Base-by-base conservation (phyloP, 176 grass and related monocot species). In the Eleusine coracana region DNA sequence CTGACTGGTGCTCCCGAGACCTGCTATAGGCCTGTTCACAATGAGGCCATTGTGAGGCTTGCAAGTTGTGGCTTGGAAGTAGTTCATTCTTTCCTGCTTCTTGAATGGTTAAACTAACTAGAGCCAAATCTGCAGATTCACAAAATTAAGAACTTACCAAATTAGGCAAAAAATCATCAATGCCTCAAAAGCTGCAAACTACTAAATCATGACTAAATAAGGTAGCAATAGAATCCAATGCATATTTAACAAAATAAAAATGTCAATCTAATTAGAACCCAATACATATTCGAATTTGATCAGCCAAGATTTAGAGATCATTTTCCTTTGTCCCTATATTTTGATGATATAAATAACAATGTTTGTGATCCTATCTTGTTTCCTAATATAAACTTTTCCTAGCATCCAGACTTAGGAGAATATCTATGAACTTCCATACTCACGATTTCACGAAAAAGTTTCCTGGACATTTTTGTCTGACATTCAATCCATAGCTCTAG, bases 51-150 rank as follows among this genome's bases (percentile, higher is more conserved):
- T 84, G 21, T 86, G 85, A 70, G 89, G 92, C 71, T 87, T 94
- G 75, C 84, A 94, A 56, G 81, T 87, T 49, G 88, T 85, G 51
- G 88, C 88, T 71, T 93, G 91, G 71, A 94, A 89, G 68, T 85
- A 92, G 76, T 76, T 92, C 92, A 92, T 89, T 39, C 17, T 91
- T 79, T 68, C 59, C 74, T 86, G 61, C 83, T 80, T 50, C 89
- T 88, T 91, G 66, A 86, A 88, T 38, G 40, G n/a, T 77, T 14
- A 64, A 74, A 78, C 68, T 42, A 55, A 69, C 62, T 64, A 70
- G 50, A 74, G 4, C 62, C 68, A 66, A 82, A 42, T 8, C 78
- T 90, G 83, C 74, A 82, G 21, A 76, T 69, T 70, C 44, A 66
- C 46, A 86, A 71, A 25, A 40, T 81, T 13, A 71, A 83, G n/a